Conservation (phyloP, 2,329 filamentous ascomycete genomes). For the Hymenoscyphus albidus region DNA sequence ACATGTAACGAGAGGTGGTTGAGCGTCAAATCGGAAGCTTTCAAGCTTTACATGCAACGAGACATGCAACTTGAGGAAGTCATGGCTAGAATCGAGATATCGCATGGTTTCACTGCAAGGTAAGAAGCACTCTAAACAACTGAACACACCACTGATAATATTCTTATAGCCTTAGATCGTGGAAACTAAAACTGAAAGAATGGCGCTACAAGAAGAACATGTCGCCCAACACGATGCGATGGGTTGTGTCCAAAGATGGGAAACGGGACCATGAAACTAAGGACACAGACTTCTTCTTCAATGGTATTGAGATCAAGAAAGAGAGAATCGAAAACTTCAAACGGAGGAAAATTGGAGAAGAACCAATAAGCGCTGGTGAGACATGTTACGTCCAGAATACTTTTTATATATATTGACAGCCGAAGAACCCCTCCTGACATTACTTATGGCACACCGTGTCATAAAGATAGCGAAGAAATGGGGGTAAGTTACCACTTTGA, state of each 20-base stretch:
- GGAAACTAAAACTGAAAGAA: not conserved
- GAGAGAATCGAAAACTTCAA: not conserved
- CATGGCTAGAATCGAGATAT: not conserved
- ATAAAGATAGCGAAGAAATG: not conserved
- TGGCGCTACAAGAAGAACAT: not conserved
- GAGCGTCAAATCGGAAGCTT: not conserved
- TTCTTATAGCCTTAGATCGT: not conserved
- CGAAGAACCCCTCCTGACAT: not conserved
- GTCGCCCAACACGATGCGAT: not conserved
- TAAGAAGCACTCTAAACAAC: not conserved
- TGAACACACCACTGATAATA: not conserved
- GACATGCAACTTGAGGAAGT: not conserved
- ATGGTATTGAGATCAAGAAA: not conserved
- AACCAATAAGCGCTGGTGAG: not conserved
- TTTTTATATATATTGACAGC: not conserved
- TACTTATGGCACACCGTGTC: not conserved
- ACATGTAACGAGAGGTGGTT: not conserved
- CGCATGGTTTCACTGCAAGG: not conserved
- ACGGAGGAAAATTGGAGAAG: not conserved
- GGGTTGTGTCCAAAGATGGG: not conserved
- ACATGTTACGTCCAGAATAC: no score
- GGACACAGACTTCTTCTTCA: not conserved
- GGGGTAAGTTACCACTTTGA: not conserved
- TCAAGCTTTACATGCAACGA: not conserved
- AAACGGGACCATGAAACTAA: not conserved